Percentiles rank a stretch among this genome's conserved stretches.
Evolutionary conservation across 768 basidiomycete genomes (phyloP).

Genomic region (Calocybe gangraenosa): DNA sequence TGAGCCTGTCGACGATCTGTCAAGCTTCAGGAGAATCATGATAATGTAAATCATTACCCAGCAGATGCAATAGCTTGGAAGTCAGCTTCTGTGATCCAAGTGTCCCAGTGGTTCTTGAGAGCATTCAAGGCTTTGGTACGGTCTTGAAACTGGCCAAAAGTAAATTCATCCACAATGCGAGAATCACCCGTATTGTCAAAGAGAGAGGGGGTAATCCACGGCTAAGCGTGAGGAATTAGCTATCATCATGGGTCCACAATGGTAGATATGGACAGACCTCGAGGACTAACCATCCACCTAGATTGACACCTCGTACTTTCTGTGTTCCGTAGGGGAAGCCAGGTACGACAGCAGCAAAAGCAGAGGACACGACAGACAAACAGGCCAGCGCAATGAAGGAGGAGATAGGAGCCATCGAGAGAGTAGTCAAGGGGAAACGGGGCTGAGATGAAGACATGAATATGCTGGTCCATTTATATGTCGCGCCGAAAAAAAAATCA

Average conservation of each 20-base stretch:
- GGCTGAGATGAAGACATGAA: slow-evolving; percentile 2
- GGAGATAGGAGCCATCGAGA: slow-evolving; percentile 11
- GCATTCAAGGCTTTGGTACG: slow-evolving; percentile 39
- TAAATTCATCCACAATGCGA: slow-evolving; percentile 73
- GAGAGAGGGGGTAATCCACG: slow-evolving; percentile 76
- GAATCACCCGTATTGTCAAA: slow-evolving; percentile 64
- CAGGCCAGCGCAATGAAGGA: slow-evolving; percentile 19
- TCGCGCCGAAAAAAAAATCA: slow-evolving; percentile 4
- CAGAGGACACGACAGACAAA: slow-evolving; percentile 26
- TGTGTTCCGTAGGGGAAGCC: slow-evolving; percentile 70
- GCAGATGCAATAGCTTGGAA: slow-evolving; percentile 71
- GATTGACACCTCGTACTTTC: slow-evolving; percentile 80
- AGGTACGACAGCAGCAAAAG: slow-evolving; percentile 33
- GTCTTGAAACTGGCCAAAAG: slow-evolving; percentile 64
- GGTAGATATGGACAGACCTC: slow-evolving; percentile 28
- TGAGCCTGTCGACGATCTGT: slow-evolving; percentile 45
- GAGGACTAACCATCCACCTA: slow-evolving; percentile 57
- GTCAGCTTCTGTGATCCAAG: slow-evolving; percentile 82
- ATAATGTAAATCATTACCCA: slow-evolving; percentile 41
- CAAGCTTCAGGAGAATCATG: slow-evolving; percentile 4
- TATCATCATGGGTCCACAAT: not conserved
- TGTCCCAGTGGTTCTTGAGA: slow-evolving; percentile 70
- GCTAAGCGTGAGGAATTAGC: slow-evolving; percentile 31
- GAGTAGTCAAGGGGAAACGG: slow-evolving; percentile 1
- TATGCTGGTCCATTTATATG: slow-evolving; percentile 10